Base-by-base conservation (phyloP, 2,329 filamentous ascomycete genomes). In the Ophiostoma himal-ulmi region DNA sequence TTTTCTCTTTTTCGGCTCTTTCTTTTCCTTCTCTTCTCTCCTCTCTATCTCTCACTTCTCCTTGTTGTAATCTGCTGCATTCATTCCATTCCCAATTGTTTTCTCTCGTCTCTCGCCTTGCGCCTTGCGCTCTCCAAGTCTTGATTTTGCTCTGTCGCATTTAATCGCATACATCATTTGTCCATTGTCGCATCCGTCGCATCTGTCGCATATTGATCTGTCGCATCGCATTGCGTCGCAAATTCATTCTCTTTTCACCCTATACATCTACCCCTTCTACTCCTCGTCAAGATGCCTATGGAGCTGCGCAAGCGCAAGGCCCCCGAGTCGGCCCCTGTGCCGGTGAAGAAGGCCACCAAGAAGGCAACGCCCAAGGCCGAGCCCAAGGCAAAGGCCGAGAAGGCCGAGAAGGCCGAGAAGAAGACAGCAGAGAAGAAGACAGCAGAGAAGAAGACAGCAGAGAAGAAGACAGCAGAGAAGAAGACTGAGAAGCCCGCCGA, bases 241-340 rank as follows among this genome's bases (percentile, higher is more conserved):
- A 5, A 26, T 22, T 57, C 22, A 10, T 26, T 17, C 8, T 13
- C 26, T 57, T 20, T 65, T 48, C 44, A 48, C 44, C 34, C 11
- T 54, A 64, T 44, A 5, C 52, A 20, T 6, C 14, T 17, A 13
- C 22, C n/a, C 36, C 68, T 39, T 74, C 74, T 72, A 71, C 71
- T 73, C 44, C 71, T 73, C 44, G 71, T 39, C 67, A 60, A 72
- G 70, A 88, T 88, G 86, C 84, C 85, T 73, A 82, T 84, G 75
- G 84, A 84, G 76, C 81, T 88, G 62, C 83, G 86, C 79, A 88
- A 88, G 81, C 85, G 86, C 81, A 88, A 88, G 79, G 84, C 85
- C 74, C 82, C 82, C 69, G 81, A 80, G 75, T 79, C 82, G 71
- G 79, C 81, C 36, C 79, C 82, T 69, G 80, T 82, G 72, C 80